Conservation (phyloP, 2,329 filamentous ascomycete species). For the Colletotrichum tropicale region DNA sequence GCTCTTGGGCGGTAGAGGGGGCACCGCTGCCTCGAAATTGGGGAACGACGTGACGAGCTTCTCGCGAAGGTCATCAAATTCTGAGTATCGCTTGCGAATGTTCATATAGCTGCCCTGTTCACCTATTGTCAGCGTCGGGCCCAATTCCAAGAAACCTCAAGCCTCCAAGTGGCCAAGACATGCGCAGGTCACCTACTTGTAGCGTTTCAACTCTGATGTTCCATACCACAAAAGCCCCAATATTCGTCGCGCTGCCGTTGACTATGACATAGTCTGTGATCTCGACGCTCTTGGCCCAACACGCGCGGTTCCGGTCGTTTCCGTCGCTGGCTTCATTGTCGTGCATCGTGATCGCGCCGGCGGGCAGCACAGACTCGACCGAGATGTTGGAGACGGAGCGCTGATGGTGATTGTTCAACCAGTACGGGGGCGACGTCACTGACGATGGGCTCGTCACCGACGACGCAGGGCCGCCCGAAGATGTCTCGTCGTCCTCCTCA, state of each 20-base stretch:
- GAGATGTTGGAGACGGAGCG: constrained; percentile 47
- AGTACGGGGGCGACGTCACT: constrained; percentile 48
- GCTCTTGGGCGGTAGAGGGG: constrained; percentile 89
- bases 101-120: constrained; percentile 64
- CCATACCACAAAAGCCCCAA: constrained; percentile 95
- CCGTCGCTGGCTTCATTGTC: constrained; percentile 64
- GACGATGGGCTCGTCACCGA: constrained; percentile 24
- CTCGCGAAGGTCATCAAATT: constrained; percentile 83
- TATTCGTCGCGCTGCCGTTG: constrained; percentile 59
- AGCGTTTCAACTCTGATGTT: constrained; percentile 88
- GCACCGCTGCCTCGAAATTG: constrained; percentile 82
- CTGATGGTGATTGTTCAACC: constrained; percentile 38
- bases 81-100: constrained; percentile 81
- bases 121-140: constrained; percentile 12
- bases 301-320: constrained; percentile 59
- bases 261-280: constrained; percentile 62
- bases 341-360: constrained; percentile 63
- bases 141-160: background rate
- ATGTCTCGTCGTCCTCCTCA: constrained; percentile 5
- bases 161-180: background rate
- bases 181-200: constrained; percentile 59
- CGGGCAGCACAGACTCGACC: constrained; percentile 50
- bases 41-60: constrained; percentile 83
- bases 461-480: constrained; percentile 6
- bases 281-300: constrained; percentile 69